Base-by-base conservation (phyloP, 257 asterid genomes). In the Prunella vulgaris region DNA sequence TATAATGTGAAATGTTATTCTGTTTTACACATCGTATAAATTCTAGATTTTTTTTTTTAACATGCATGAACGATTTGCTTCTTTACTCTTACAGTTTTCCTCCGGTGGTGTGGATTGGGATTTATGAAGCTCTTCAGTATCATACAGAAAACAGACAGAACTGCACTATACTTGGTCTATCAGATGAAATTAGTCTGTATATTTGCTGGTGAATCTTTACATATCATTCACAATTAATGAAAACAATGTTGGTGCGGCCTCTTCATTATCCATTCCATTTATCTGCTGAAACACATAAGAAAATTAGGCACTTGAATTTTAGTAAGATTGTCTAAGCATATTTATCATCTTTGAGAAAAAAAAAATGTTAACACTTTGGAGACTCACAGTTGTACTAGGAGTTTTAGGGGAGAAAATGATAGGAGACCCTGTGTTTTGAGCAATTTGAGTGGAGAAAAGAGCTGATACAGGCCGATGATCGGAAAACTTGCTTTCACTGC, bases 381-480 rank as follows among this genome's bases (percentile, higher is more conserved):
- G 69, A 72, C 88, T 78, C 77, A 85, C 93, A 32, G 35, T 65
- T 80, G 52, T 76, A 72, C 62, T 71, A 32, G 83, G 85, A 73
- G 69, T 74, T 71, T 58, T 17, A 57, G 75, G 62, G 57, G 68
- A 68, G 64, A 51, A 42, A 61, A 77, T 64, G 15, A 68, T 60
- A 32, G 78, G 80, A 33, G 42, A 63, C 71, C 77, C 49, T 20
- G 78, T 68, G 59, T 76, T 78, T 60, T 74, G 18, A 64, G 80
- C 82, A 68, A 88, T 85, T 40, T 70, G 83, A 42, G 85, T 78
- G 75, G 89, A 80, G 84, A 90, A 92, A 44, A 90, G 89, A 53
- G 97, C 97, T 7, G 97, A 90, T 74, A 92, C 96, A 14, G 97
- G 97, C 46, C 97, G 85, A 70, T 92, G 98, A 81, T 90, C 97